Evolutionary conservation across 2,329 filamentous ascomycete genomes (phyloP), one percentile per base, ranked within the genome.

Genomic region (Allantophomopsis lycopodina): DNA sequence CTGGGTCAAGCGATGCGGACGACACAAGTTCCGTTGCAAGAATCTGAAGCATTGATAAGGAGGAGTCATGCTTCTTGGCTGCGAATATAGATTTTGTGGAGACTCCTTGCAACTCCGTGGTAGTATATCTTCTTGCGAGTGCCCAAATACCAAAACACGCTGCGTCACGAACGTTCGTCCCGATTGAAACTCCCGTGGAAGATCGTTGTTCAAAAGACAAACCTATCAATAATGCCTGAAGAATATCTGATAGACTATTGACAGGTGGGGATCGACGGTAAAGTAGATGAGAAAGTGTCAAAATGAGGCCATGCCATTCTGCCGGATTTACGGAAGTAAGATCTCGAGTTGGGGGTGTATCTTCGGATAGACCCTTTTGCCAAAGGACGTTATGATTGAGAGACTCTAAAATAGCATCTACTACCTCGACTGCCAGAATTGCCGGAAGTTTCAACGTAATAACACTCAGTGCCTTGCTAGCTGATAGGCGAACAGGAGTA

Each of bases 121-220:
- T 94, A 1, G 75, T 78, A 51, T 96, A 98, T 40, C 89, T 79
- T 40, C 91, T 73, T 16, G 89, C 85, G 7, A 96, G 59, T 1
- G 88, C 83, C 91, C 91, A 98, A 17, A 96, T 80, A 6, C 91
- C 91, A 56, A 96, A 98, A 56, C 88, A 95, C 3, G 91, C 86
- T 11, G 91, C 89, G 62, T 98, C 91, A 36, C 91, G 76, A 13
- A 98, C 88, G 49, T 93, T 94, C 2, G 84, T 81, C 2, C 91
- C 91, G 10, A 89, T 68, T 3, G 85, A 88, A 11, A 73, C 77
- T n/a, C 91, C 89, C 3, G 85, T 86, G 0, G 85, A 74, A 35
- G 81, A 83, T 42, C 88, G 73, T 52, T 94, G 86, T 58, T 98
- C 88, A 54, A 96, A 98, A 1, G 78, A 77, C 18, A 96, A 66